Base-by-base conservation (phyloP, 1,284 basidiomycete species). In the Puccinia polysora region DNA sequence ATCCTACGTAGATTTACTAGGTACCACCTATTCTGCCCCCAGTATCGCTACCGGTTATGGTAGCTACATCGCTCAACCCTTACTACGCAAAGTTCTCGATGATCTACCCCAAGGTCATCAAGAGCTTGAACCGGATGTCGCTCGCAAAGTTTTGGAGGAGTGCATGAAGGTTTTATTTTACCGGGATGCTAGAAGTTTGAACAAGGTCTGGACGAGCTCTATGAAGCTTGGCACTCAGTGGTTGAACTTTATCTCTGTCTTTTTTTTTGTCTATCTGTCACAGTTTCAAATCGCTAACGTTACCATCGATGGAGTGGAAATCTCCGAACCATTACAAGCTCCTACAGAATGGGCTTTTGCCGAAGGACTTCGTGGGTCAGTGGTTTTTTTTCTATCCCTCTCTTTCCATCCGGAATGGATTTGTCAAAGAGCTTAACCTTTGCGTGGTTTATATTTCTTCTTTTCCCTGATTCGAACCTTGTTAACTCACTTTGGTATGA, bases 1-100 rank as follows among this genome's bases (percentile, higher is more conserved):
- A 60, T 88, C 91, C 2, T 98, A 89, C 79, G 94, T 99, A 55
- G 95, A 99, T 81, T 84, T 98, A n/a, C 84, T 97, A 18, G 96
- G 96, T 34, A 96, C 92, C 28, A 97, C 96, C 0, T 98, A 97
- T 80, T 86, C 89, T 10, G 86, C 93, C 7, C 88, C 90, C n/a
- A 95, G 93, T 4, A 86, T 98, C 45, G 96, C 95, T 1, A 97
- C 96, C 0, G 95, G 96, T 0, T 97, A 91, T 80, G 96, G 95
- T n/a, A 85, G 88, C 20, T 89, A 95, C 81, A 89, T 99, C 69
- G 95, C 95, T 1, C 89, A 92, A 77, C 96, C 96, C 0, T 82
- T 99, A 18, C 84, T 99, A 38, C 87, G 95, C 49, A 89, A 89
- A 77, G 91, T 89, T 28, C 89, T 92, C 15, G 92, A 98, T 80